Evolutionary conservation across 768 basidiomycete genomes (phyloP), one percentile per base, ranked within the genome.

Genomic region (Holtermanniella nyarrowii): DNA sequence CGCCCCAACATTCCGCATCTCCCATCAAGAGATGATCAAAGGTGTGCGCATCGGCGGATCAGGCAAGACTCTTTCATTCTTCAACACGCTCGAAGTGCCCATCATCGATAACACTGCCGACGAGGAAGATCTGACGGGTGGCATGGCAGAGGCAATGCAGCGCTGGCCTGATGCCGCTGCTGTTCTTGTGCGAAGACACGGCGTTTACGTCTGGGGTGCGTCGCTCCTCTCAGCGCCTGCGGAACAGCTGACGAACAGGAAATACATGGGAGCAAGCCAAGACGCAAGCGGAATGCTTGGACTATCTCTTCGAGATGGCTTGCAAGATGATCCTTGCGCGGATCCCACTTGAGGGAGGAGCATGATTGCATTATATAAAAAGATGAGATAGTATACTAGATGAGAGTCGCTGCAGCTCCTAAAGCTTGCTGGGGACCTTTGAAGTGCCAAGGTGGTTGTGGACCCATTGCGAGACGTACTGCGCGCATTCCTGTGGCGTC

Each of bases 11-110:
- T 90, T 90, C 60, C 77, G 76, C 53, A 86, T 90, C 57, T 86
- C 85, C 10, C 88, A 90, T 69, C 86, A 87, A 69, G 88, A 90
- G 81, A 90, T 90, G 88, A 91, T 90, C 68, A 91, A 91, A 69
- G 88, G 88, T 21, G 79, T 91, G 42, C 78, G 86, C 10, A 66
- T 81, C 14, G 84, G 79, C 4, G 88, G 88, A 11, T 81, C 77
- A n/a, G 86, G 85, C 1, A 70, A 73, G n/a, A 78, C 86, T 0
- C 66, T 88, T 56, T 83, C 84, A 1, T 90, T 88, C 70, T 79
- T 88, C 48, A 86, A 91, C 70, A 89, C 85, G 3, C 77, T 90
- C 7, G 81, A 80, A 47, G 74, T 91, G 1, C 88, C 88, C 0
- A 89, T 91, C 63, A 91, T 90, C 54, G 84, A 87, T 59, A 91